phyloP scores from a whole-genome alignment of 2,329 filamentous ascomycete genomes.

The Xylogone sp. region DNA sequence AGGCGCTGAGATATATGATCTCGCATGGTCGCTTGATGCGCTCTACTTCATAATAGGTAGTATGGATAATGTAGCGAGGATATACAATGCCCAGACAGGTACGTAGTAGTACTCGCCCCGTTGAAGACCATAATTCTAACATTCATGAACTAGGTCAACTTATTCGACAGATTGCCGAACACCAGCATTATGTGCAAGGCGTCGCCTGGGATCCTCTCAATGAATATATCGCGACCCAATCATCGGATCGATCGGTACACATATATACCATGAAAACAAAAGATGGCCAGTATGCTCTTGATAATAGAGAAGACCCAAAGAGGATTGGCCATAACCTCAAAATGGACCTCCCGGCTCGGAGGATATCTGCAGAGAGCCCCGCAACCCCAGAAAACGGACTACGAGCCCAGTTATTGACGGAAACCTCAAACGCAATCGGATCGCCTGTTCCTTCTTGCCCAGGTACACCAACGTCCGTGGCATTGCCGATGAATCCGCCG shows the following conservation, averaged over 20 bases:
- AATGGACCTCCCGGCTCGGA: conserved; percentile 87
- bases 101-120: conserved; percentile 26
- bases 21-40: conserved; percentile 98
- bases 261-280: conserved; percentile 96
- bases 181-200: conserved; percentile 97
- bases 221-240: conserved; percentile 97
- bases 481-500: conserved; percentile 94
- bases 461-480: conserved; percentile 84
- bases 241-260: conserved; percentile 95
- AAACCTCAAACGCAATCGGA: conserved; percentile 54
- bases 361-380: conserved; percentile 88
- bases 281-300: conserved; percentile 87
- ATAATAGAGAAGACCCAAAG: conserved; percentile 58
- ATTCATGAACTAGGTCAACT: conserved; percentile 45
- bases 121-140: too few species aligned
- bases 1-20: conserved; percentile 94
- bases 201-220: conserved; percentile 98
- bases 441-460: conserved; percentile 90
- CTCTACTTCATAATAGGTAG: conserved; percentile 96
- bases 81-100: conserved; percentile 94
- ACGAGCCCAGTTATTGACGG: conserved; percentile 59
- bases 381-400: conserved; percentile 79
- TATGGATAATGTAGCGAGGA: conserved; percentile 97
- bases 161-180: conserved; percentile 91
- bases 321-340: conserved; percentile 73